Conservation (phyloP, 164 flowering plant species). For the Vitis vinifera region DNA sequence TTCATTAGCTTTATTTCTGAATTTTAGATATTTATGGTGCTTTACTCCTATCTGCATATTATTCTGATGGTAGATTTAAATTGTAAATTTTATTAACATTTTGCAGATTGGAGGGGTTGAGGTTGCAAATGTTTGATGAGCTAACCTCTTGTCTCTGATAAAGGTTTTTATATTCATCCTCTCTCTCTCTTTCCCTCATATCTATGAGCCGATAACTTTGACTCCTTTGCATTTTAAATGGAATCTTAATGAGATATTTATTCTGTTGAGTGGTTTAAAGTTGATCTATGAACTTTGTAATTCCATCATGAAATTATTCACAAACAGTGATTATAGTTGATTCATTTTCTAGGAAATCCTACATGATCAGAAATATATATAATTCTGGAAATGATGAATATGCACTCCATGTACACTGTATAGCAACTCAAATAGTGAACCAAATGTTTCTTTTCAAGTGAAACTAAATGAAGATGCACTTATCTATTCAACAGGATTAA, state of each 20-base stretch:
- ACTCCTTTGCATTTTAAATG: neutral
- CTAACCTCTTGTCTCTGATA: constrained; percentile 5
- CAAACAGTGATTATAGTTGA: no score
- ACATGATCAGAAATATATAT: no score
- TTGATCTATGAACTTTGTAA: no score
- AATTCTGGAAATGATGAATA: no score
- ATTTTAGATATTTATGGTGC: neutral
- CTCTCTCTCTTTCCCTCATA: neutral
- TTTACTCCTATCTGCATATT: no score
- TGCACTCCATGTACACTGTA: no score
- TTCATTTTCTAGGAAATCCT: no score
- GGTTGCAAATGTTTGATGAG: constrained; percentile 1
- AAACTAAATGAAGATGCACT: neutral
- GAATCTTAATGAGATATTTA: neutral
- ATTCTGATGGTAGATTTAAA: neutral
- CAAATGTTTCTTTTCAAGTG: no score
- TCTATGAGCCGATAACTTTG: neutral
- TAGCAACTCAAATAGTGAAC: no score
- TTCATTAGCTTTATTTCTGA: neutral
- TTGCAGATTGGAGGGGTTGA: constrained; percentile 9
- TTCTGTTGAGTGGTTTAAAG: no score
- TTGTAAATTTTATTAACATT: neutral
- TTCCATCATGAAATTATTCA: no score
- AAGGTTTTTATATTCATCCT: constrained; percentile 9
- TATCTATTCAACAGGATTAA: no score